These are phyloP conservation scores for Aureobasidium sp. DNA, from an alignment of 2,329 filamentous ascomycete species.

Conservation along the genomic window DNA sequence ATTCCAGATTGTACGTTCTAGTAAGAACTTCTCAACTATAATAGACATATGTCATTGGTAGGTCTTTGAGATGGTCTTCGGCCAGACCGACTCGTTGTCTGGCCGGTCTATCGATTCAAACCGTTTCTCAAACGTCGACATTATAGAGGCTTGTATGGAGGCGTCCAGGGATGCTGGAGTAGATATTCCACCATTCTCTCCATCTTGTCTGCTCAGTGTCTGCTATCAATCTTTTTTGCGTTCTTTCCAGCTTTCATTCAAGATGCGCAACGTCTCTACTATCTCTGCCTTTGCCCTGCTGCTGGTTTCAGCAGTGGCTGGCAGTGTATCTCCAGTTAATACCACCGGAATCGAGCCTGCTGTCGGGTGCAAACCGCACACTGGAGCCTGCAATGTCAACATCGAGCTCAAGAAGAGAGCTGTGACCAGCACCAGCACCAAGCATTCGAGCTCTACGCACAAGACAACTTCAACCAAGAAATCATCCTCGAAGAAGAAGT, in stretches of 20 bases:
- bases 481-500: neutral
- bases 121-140: slow-evolving; percentile 4
- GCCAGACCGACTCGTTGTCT: slow-evolving; percentile 7
- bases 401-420: neutral
- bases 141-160: slow-evolving; percentile 3
- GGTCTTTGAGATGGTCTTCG: neutral
- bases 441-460: neutral
- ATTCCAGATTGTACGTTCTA: neutral
- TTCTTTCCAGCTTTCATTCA: neutral
- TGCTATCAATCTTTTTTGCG: neutral
- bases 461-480: neutral
- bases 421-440: neutral
- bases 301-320: slow-evolving; percentile 1
- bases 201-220: neutral
- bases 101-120: slow-evolving; percentile 6
- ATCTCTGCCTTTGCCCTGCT: slow-evolving; percentile 9
- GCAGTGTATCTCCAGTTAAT: neutral
- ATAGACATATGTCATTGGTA: neutral
- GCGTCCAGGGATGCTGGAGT: neutral
- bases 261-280: slow-evolving; percentile 5
- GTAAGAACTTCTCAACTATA: too few species aligned
- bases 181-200: neutral
- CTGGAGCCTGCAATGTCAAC: slow-evolving; percentile 1
- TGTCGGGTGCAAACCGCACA: slow-evolving; percentile 6
- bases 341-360: neutral